Evolutionary conservation across 208 protist species (phyloP).

Genomic region (Balamuthia mandrillaris): DNA sequence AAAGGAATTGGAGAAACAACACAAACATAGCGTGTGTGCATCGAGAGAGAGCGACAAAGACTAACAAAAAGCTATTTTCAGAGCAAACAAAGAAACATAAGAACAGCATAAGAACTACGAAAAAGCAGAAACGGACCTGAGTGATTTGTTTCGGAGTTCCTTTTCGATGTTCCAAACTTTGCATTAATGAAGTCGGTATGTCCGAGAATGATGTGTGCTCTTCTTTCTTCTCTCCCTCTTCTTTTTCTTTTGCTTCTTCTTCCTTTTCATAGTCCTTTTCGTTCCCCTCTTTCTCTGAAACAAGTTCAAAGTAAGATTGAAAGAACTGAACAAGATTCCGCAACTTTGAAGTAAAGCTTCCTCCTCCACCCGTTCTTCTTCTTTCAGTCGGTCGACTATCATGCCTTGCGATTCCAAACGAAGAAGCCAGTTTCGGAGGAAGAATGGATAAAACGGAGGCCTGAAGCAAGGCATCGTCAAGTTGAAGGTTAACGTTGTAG

Average conservation of each 20-base stretch:
- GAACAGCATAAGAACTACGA: background rate
- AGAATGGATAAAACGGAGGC: too few relatives aligned
- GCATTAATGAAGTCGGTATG: background rate
- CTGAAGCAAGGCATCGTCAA: background rate
- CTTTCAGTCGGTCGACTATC: too few relatives aligned
- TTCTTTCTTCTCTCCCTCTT: background rate
- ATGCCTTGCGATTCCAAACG: too few relatives aligned
- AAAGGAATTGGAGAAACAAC: background rate
- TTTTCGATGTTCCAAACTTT: background rate
- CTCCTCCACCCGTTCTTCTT: too few relatives aligned
- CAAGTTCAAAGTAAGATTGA: too few relatives aligned
- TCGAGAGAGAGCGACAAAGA: background rate
- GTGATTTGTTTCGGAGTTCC: slow-evolving; percentile 11
- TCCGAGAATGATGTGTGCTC: background rate
- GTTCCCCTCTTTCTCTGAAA: too few relatives aligned
- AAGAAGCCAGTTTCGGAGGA: too few relatives aligned
- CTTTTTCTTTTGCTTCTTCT: background rate
- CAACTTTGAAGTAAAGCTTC: too few relatives aligned
- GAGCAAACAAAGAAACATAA: background rate
- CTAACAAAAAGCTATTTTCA: background rate
- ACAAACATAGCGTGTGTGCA: background rate
- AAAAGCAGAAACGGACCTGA: background rate
- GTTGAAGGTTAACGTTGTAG: background rate
- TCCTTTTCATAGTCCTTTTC: background rate
- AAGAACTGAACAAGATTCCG: too few relatives aligned